A percentile compares a stretch with the other conserved stretches of the same genome.
Conservation (phyloP, 345 rosid species). For the Cardamine occulta region DNA sequence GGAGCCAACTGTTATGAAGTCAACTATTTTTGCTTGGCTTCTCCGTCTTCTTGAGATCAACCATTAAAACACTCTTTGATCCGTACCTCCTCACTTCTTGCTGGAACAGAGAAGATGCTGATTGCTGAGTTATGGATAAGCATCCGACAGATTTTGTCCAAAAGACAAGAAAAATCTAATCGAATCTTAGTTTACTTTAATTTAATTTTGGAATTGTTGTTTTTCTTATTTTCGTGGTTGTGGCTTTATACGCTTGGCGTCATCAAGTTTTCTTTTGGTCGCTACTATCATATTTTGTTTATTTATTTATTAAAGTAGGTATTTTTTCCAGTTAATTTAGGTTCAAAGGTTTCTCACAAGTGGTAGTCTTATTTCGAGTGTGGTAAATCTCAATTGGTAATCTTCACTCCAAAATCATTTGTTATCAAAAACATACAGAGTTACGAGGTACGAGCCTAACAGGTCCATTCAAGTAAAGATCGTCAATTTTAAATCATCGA, state of each 20-base stretch:
- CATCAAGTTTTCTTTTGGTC: not conserved
- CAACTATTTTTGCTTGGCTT: conserved; percentile 5
- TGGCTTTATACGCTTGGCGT: conserved; percentile 15
- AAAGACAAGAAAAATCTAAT: not conserved
- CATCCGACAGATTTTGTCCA: conserved; percentile 29
- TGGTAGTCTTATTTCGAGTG: too few species aligned
- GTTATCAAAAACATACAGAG: not conserved
- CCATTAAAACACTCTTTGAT: not conserved
- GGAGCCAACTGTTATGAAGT: not conserved
- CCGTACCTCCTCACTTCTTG: not conserved
- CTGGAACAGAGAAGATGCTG: conserved; percentile 26
- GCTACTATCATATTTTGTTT: not conserved
- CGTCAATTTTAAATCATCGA: not conserved
- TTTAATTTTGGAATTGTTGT: not conserved
- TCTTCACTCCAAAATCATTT: not conserved
- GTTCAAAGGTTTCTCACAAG: not conserved
- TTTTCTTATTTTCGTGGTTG: conserved; percentile 18
- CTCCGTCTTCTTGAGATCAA: not conserved
- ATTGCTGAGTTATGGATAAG: conserved; percentile 14
- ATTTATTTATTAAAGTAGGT: not conserved
- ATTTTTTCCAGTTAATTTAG: not conserved
- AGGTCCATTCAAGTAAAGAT: not conserved
- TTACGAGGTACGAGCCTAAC: not conserved
- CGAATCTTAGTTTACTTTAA: conserved; percentile 27
- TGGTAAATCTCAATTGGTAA: not conserved